Base-by-base conservation (phyloP, 352 stramenopile genomes). In the Elongisporangium undulatum region DNA sequence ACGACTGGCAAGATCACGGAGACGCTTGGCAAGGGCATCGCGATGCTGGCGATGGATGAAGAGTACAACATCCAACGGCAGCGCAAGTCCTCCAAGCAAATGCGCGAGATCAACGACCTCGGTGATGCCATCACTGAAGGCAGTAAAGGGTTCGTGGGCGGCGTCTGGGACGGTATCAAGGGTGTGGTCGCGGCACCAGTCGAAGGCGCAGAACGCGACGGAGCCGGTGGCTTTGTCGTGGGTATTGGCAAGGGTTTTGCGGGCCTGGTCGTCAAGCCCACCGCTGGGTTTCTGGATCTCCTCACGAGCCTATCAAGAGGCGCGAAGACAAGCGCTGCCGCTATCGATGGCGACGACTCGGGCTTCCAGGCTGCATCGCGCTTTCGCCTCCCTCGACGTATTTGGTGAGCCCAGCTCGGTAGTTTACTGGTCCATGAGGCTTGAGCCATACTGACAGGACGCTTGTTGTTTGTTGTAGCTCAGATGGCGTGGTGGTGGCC, bases 1-100 rank as follows among this genome's bases (percentile, higher is more conserved):
- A 93, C 88, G n/a, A 94, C 85, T 1, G 87, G 85, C 7, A 94
- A 94, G 63, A 95, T 96, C 59, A 93, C 85, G 0, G 88, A 95
- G 69, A 95, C 88, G 6, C 73, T 96, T 34, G 88, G 87, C 8
- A 95, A 94, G 59, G 88, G 86, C 4, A 86, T 96, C 41, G 85
- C 86, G 9, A 66, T 94, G 64, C 63, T 95, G 48, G 84, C 86
- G 5, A 94, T 95, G 83, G 87, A 94, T 57, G 85, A 94, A 20
- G 71, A 94, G 63, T 96, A 95, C 70, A 95, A 92, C 49, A 73
- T 89, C 1, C 81, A 95, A 55, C 66, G 86, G 17, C 83, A 95
- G 56, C 82, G 85, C 8, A 75, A 85, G 19, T 91, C 82, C n/a
- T 86, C 69, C 0, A 65, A 72, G 13, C 85, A 94, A 67, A 79